A percentile compares a stretch with the other conserved stretches of the same genome.
Evolutionary conservation across 768 basidiomycete species (phyloP).

Genomic region (Tricholoma terreum): DNA sequence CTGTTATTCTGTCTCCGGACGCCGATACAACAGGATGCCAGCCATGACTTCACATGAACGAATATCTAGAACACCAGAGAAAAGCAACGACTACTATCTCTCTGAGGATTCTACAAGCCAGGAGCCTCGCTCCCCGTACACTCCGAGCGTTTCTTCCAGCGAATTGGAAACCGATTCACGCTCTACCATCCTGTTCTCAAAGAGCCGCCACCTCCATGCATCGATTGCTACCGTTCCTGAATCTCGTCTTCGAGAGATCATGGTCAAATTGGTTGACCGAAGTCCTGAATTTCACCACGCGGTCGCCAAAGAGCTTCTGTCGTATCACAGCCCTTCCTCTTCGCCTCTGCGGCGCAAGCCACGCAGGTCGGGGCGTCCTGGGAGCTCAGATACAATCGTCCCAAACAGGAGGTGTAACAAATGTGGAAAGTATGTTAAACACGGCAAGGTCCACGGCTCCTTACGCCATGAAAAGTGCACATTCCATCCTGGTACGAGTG

Average conservation of each 20-base stretch:
- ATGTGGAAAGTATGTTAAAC: slow-evolving; percentile 14
- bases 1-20: slow-evolving; percentile 11
- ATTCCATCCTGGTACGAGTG: slow-evolving; percentile 38
- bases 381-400: slow-evolving; percentile 7
- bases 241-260: slow-evolving; percentile 35
- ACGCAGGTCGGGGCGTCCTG: slow-evolving; percentile 9
- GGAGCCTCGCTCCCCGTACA: neutral
- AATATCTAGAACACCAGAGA: neutral
- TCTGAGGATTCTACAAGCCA: neutral
- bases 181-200: slow-evolving; percentile 5
- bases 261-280: slow-evolving; percentile 35
- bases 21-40: neutral
- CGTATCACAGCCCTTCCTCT: slow-evolving; percentile 3
- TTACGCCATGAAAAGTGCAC: slow-evolving; percentile 11
- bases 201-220: slow-evolving; percentile 23
- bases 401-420: slow-evolving; percentile 14
- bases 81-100: neutral
- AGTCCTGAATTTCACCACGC: slow-evolving; percentile 36
- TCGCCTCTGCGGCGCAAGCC: slow-evolving; percentile 11
- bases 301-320: slow-evolving; percentile 36
- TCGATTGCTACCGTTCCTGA: slow-evolving; percentile 38
- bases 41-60: neutral
- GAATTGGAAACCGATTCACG: slow-evolving; percentile 6
- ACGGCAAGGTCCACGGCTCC: slow-evolving; percentile 2
- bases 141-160: neutral